Base-by-base conservation (phyloP, 1,139 yeast species). In the Hyphopichia pseudoburtonii region DNA sequence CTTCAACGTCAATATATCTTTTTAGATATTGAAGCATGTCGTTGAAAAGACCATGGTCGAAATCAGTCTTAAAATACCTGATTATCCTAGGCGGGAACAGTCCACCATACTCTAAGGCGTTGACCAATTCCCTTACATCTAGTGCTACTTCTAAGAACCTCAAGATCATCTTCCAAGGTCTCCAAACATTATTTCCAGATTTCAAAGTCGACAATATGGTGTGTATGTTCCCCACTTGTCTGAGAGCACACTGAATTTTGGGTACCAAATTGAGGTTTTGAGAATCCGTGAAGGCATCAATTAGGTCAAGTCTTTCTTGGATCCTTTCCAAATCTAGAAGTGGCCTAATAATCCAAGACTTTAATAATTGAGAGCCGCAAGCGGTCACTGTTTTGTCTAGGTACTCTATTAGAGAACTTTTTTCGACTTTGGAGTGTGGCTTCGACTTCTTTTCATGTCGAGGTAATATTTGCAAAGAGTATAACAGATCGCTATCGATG, bases 331-430 rank as follows among this genome's bases (percentile, higher is more conserved):
- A 34, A 21, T 61, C 46, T 2, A 51, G 45, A 3, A 64, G 44
- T 0, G 76, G 76, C 27, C 60, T 55, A 14, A 56, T 36, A 12
- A 70, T 42, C 67, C 70, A 66, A 5, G 51, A 47, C 27, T 48
- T 52, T 26, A 70, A 40, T 3, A 65, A 37, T 12, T 45, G 42
- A 24, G 50, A 49, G 0, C 73, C 69, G 10, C 55, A 43, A 3
- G 47, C 47, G 0, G 71, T 52, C 5, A 52, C 51, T 1, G 65
- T 58, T 17, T 48, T 46, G 33, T 52, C 44, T 5, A 66, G 35
- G 10, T 63, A 35, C 10, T 56, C 56, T 12, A 44, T 49, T 2
- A 63, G 29, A 3, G 61, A 54, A 4, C 38, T 24, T 36, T 46
- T 45, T 38, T 49, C 32, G n/a, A n/a, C n/a, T n/a, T n/a, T n/a